Evolutionary conservation across 73 alveolate genomes (phyloP).

Genomic region (Paramecium caudatum): DNA sequence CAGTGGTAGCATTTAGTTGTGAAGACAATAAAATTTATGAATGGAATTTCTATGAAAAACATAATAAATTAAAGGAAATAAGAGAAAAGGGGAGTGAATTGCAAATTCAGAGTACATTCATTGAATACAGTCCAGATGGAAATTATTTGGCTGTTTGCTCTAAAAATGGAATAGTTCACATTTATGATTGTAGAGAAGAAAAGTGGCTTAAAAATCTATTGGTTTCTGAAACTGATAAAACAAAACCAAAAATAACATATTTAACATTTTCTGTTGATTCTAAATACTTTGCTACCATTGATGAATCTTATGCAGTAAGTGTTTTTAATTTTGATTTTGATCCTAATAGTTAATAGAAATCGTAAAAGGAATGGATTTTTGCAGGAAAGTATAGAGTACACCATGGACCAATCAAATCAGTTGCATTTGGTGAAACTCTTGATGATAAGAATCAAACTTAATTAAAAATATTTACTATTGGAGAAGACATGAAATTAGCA

Average conservation of each 20-base stretch:
- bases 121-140: slow-evolving; percentile 97
- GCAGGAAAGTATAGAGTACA: slow-evolving; percentile 89
- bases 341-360: slow-evolving; percentile 79
- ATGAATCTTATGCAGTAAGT: slow-evolving; percentile 82
- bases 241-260: slow-evolving; percentile 71
- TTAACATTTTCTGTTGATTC: slow-evolving; percentile 80
- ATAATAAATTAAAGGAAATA: slow-evolving; percentile 78
- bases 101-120: slow-evolving; percentile 82
- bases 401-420: slow-evolving; percentile 83
- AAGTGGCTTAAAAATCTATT: slow-evolving; percentile 74
- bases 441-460: slow-evolving; percentile 84
- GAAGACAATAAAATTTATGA: slow-evolving; percentile 80
- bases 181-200: slow-evolving; percentile 74
- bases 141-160: slow-evolving; percentile 88
- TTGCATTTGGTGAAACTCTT: slow-evolving; percentile 88
- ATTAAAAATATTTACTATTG: slow-evolving; percentile 88
- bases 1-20: slow-evolving; percentile 95
- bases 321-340: slow-evolving; percentile 84
- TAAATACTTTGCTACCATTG: slow-evolving; percentile 87
- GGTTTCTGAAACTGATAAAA: slow-evolving; percentile 76
- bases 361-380: slow-evolving; percentile 84
- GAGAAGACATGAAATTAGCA: slow-evolving; percentile 85
- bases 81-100: slow-evolving; percentile 81
- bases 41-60: slow-evolving; percentile 87
- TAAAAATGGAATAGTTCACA: slow-evolving; percentile 79